phyloP scores from a whole-genome alignment of 176 grass and related monocot genomes.

The Echinochloa phyllopogon region DNA sequence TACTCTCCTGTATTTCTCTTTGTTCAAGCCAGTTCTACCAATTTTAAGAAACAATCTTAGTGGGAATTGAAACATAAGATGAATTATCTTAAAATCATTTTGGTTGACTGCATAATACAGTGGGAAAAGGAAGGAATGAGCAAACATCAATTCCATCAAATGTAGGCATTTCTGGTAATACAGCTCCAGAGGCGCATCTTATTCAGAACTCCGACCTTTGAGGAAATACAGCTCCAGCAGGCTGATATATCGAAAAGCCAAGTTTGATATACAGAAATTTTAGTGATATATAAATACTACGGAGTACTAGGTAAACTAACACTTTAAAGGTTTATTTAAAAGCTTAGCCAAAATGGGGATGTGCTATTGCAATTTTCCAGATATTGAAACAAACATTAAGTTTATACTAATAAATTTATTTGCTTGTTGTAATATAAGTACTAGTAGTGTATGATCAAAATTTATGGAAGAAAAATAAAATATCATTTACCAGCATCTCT shows the following conservation, averaged over 20 bases:
- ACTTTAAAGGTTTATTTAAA: conserved; percentile 7
- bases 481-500: conserved; percentile 74
- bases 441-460: conserved; percentile 8
- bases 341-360: conserved; percentile 20
- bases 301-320: conserved; percentile 2
- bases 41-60: no score
- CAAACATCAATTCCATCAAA: no score
- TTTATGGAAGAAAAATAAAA: conserved; percentile 25
- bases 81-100: no score
- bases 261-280: not conserved
- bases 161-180: no score
- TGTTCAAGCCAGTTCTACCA: no score
- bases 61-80: no score
- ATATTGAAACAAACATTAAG: not conserved
- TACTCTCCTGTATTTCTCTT: no score
- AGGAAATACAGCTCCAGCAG: conserved; percentile 93
- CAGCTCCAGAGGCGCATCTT: no score
- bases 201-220: conserved; percentile 69
- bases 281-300: not conserved
- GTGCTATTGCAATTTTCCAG: no score
- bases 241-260: conserved; percentile 53
- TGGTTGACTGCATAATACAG: no score
- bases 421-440: not conserved
- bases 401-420: conserved; percentile 19
- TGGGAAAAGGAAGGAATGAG: no score